Conservation (phyloP, 257 asterid genomes). For the Petunia secreta region DNA sequence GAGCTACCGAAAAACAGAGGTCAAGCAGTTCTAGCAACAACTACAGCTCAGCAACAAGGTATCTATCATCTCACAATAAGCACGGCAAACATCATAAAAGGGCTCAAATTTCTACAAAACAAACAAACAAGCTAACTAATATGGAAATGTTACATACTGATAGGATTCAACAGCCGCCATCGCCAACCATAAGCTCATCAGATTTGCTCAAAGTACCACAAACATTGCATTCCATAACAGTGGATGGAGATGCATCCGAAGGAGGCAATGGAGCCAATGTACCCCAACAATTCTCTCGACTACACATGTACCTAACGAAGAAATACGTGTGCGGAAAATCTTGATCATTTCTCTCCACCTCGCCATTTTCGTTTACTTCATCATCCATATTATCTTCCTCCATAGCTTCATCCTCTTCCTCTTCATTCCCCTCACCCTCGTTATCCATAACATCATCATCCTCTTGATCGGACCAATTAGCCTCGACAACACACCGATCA, state of each 20-base stretch:
- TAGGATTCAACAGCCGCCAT: slow-evolving; percentile 31
- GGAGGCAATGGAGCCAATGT: slow-evolving; percentile 92
- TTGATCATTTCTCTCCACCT: slow-evolving; percentile 39
- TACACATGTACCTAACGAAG: slow-evolving; percentile 80
- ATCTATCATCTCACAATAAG: neutral
- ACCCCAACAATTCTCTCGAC: slow-evolving; percentile 76
- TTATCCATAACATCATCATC: slow-evolving; percentile 49
- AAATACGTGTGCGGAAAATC: slow-evolving; percentile 90
- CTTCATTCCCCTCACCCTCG: slow-evolving; percentile 29
- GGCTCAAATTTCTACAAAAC: neutral
- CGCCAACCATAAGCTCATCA: slow-evolving; percentile 36
- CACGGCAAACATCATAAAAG: neutral
- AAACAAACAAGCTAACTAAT: neutral
- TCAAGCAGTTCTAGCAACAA: neutral
- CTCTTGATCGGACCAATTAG: slow-evolving; percentile 83
- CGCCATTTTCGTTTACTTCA: slow-evolving; percentile 35
- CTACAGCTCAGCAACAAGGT: neutral
- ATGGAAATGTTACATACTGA: slow-evolving; percentile 5
- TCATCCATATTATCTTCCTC: slow-evolving; percentile 55
- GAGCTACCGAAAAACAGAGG: neutral
- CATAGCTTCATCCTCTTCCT: slow-evolving; percentile 39
- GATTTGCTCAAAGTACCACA: slow-evolving; percentile 69
- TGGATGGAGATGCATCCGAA: slow-evolving; percentile 42
- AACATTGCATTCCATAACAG: slow-evolving; percentile 83
- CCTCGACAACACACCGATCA: slow-evolving; percentile 95